Percentiles rank a stretch among this genome's conserved stretches.
Conservation (phyloP, 768 basidiomycete species). For the Lactifluus hygrophoroides region DNA sequence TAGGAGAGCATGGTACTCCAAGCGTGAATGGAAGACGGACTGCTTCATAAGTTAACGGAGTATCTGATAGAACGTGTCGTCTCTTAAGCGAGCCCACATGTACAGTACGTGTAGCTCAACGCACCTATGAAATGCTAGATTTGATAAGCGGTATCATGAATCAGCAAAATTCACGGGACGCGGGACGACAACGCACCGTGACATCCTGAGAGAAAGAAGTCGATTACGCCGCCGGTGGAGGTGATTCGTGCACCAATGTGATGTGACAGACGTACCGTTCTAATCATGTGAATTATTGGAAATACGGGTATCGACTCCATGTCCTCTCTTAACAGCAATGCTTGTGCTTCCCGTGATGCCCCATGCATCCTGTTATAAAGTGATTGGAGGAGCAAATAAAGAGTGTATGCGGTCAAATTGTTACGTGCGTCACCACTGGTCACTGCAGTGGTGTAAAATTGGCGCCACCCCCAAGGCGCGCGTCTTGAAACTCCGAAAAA, state of each 20-base stretch:
- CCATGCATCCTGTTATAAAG: neutral
- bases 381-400: neutral
- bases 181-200: neutral
- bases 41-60: slow-evolving; percentile 74
- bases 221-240: neutral
- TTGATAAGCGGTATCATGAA: neutral
- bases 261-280: slow-evolving; percentile 37
- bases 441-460: neutral
- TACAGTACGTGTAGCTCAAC: slow-evolving; percentile 19
- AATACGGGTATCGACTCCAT: slow-evolving; percentile 59
- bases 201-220: slow-evolving; percentile 2
- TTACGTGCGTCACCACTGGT: neutral
- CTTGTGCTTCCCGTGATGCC: slow-evolving; percentile 26
- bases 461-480: neutral
- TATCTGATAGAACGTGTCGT: slow-evolving; percentile 45
- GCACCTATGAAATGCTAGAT: slow-evolving; percentile 61
- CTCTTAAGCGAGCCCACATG: slow-evolving; percentile 2
- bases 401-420: neutral
- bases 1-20: neutral
- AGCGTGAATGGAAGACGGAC: slow-evolving; percentile 33
- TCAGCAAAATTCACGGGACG: neutral
- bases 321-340: slow-evolving; percentile 41
- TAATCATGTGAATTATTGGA: slow-evolving; percentile 74
- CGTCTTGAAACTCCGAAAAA: slow-evolving; percentile 18
- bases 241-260: neutral